A percentile compares a stretch with the other conserved stretches of the same genome.
Conservation (phyloP, 306 rosid species). For the Begonia loranthoides region DNA sequence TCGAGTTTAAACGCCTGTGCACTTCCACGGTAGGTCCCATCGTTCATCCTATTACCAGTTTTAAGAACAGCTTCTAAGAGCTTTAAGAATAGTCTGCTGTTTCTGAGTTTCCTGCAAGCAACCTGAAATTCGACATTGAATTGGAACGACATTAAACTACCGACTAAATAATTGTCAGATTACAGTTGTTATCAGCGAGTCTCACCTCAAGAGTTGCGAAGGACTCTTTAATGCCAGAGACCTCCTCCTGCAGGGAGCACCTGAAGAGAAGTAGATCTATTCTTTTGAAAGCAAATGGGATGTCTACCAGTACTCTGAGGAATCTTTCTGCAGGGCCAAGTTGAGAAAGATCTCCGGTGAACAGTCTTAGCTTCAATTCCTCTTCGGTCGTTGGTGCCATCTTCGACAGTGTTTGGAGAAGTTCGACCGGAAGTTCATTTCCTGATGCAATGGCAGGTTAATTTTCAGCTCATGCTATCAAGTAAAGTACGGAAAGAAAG, state of each 20-base stretch:
- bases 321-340: constrained; percentile 88
- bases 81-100: constrained; percentile 73
- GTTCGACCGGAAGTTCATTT: constrained; percentile 75
- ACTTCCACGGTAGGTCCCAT: constrained; percentile 84
- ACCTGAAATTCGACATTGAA: constrained; percentile 39
- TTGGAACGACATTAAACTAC: not conserved
- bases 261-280: constrained; percentile 69
- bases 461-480: no score
- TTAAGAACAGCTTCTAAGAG: constrained; percentile 92
- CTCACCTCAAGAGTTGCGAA: constrained; percentile 66
- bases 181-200: not conserved
- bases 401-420: constrained; percentile 61
- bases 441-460: constrained; percentile 38
- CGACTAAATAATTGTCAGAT: no score
- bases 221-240: constrained; percentile 38
- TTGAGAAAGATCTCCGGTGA: constrained; percentile 37
- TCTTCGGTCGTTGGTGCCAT: constrained; percentile 84
- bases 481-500: not conserved
- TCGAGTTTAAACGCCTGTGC: constrained; percentile 91
- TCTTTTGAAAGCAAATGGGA: constrained; percentile 78
- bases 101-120: constrained; percentile 51
- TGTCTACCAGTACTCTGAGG: constrained; percentile 53
- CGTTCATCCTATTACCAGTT: constrained; percentile 96
- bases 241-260: constrained; percentile 68
- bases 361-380: constrained; percentile 75